These are phyloP conservation scores for Cordyceps fumosorosea DNA, from an alignment of 2,329 filamentous ascomycete species.

Conservation along the genomic window DNA sequence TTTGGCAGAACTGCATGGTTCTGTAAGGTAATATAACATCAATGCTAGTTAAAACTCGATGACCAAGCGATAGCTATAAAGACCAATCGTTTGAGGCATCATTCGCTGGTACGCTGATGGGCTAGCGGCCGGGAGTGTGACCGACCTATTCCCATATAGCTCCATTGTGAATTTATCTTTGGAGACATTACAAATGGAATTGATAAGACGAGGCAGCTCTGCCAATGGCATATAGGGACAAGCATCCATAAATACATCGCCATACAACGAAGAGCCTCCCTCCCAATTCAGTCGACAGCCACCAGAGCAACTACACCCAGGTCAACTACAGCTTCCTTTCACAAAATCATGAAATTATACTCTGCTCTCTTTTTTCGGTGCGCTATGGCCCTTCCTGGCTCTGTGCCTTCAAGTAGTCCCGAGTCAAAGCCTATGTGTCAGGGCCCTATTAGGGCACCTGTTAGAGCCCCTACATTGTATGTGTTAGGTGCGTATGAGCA, in stretches of 20 bases:
- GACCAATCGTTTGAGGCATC: no score
- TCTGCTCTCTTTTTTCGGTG: background rate
- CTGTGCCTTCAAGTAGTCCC: background rate
- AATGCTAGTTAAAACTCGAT: no score
- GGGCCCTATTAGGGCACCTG: no score
- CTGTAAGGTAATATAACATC: background rate
- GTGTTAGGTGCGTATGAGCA: no score
- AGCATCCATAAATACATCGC: background rate
- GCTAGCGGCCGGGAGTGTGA: background rate
- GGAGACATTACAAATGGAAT: no score
- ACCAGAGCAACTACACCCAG: background rate
- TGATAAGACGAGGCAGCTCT: background rate
- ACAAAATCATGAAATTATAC: background rate
- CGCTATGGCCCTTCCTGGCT: background rate
- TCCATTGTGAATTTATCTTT: background rate
- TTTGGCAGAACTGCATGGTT: background rate
- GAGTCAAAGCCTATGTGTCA: background rate
- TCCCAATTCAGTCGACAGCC: background rate
- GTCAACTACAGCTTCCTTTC: background rate
- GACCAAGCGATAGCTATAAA: no score
- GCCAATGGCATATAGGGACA: background rate
- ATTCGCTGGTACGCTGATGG: background rate
- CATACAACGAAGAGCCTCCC: background rate
- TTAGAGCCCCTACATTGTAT: no score
- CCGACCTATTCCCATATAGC: background rate